phyloP scores from a whole-genome alignment of 257 asterid genomes.

The Solanum piurae region DNA sequence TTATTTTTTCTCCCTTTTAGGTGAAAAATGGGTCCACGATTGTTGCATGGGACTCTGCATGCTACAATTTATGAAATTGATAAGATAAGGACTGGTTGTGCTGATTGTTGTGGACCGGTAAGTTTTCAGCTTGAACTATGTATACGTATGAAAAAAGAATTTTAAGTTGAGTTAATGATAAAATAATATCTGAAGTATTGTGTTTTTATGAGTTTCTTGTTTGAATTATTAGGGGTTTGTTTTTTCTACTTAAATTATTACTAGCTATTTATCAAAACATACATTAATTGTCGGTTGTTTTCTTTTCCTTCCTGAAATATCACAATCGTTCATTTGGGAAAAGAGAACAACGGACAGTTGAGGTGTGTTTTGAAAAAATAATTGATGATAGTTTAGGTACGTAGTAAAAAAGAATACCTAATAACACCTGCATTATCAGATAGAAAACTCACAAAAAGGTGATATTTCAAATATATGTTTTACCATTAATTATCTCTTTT shows the following conservation, averaged over 20 bases:
- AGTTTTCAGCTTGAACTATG: background rate
- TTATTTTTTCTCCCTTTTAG: background rate
- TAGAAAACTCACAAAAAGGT: too few relatives aligned
- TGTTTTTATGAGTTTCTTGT: too few relatives aligned
- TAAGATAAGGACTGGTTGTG: conserved; percentile 32
- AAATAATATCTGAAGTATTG: background rate
- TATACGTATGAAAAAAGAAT: background rate
- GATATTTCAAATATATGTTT: too few relatives aligned
- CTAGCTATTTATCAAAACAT: background rate
- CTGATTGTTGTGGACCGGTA: conserved; percentile 43
- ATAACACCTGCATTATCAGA: background rate
- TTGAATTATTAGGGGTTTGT: background rate
- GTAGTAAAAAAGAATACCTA: background rate
- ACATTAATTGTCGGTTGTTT: background rate
- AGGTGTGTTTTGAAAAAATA: background rate
- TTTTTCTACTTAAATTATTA: background rate
- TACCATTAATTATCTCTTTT: background rate
- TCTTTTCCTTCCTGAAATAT: too few relatives aligned
- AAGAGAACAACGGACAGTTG: background rate
- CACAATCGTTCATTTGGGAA: background rate
- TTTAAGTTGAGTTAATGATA: background rate
- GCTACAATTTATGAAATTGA: conserved; percentile 56
- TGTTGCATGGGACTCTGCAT: conserved; percentile 74
- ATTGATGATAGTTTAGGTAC: background rate
- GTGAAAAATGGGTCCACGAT: conserved; percentile 26